phyloP scores from a whole-genome alignment of 345 rosid species.

The Eucalyptus regnans region DNA sequence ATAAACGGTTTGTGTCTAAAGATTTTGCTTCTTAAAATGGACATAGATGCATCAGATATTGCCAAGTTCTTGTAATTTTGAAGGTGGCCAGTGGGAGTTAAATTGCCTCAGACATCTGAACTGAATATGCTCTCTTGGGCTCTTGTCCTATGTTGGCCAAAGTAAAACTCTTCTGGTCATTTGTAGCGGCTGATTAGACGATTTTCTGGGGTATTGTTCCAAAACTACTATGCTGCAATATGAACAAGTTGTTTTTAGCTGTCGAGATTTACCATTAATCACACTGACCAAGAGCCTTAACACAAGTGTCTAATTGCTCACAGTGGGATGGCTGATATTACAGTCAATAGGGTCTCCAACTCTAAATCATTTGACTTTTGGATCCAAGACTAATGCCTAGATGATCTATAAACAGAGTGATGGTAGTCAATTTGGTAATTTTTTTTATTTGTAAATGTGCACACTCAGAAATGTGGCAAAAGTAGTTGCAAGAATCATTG shows the following conservation, averaged over 20 bases:
- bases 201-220: neutral
- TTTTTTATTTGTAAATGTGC: neutral
- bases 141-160: neutral
- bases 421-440: neutral
- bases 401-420: neutral
- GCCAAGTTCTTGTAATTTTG: neutral
- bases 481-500: conserved; percentile 46
- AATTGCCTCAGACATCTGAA: neutral
- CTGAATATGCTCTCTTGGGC: neutral
- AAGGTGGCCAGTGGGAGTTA: neutral
- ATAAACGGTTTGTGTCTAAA: conserved; percentile 15
- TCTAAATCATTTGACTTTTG: neutral
- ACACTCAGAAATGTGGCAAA: conserved; percentile 39
- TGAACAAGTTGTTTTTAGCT: neutral
- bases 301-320: neutral
- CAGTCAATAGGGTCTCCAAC: neutral
- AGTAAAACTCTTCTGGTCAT: neutral
- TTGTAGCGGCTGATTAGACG: neutral
- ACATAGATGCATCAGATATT: no score
- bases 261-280: neutral
- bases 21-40: neutral
- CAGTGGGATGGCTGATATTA: neutral
- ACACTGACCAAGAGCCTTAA: neutral
- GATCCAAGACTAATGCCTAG: neutral
- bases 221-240: neutral